A percentile compares a stretch with the other conserved stretches of the same genome.
Conservation (phyloP, 2,329 filamentous ascomycete genomes). For the Stagonosporopsis chrysanthemi region DNA sequence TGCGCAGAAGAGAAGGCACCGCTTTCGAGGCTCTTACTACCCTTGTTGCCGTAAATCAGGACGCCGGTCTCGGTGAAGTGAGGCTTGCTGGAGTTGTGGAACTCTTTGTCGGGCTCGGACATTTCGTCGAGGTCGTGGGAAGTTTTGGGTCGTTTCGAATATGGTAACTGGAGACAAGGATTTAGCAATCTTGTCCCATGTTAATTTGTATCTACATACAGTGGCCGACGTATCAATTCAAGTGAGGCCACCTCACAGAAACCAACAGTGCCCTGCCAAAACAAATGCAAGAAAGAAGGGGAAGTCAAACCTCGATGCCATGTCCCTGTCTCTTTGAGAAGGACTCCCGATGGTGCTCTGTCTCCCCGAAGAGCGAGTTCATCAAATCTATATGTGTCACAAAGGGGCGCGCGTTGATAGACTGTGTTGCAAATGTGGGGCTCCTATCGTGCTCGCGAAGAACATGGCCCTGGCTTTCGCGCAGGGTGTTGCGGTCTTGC, state of each 20-base stretch:
- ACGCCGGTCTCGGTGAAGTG: slow-evolving; percentile 79
- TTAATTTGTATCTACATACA: slow-evolving; percentile 57
- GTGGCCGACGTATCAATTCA: slow-evolving; percentile 43
- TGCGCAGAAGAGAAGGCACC: slow-evolving; percentile 63
- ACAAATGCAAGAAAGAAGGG: slow-evolving; percentile 49
- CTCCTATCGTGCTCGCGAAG: slow-evolving; percentile 58
- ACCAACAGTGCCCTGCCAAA: slow-evolving; percentile 51
- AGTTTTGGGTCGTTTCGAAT: slow-evolving; percentile 78
- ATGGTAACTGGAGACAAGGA: slow-evolving; percentile 75
- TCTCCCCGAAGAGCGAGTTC: slow-evolving; percentile 86
- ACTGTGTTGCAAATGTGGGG: slow-evolving; percentile 43
- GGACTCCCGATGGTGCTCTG: slow-evolving; percentile 60
- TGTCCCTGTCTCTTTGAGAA: slow-evolving; percentile 60
- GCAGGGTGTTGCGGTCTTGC: slow-evolving; percentile 79
- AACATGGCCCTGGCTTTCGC: slow-evolving; percentile 68
- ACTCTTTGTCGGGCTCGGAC: slow-evolving; percentile 69
- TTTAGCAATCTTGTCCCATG: slow-evolving; percentile 49
- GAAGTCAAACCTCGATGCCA: slow-evolving; percentile 89
- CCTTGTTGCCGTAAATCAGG: slow-evolving; percentile 68
- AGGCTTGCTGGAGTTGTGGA: slow-evolving; percentile 77
- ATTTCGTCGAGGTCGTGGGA: slow-evolving; percentile 69
- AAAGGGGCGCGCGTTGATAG: slow-evolving; percentile 65
- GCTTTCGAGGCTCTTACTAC: slow-evolving; percentile 52
- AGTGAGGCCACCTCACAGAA: slow-evolving; percentile 42
- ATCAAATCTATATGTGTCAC: slow-evolving; percentile 92